Conservation (phyloP, 768 basidiomycete genomes). For the Xerocomellus intermedius region DNA sequence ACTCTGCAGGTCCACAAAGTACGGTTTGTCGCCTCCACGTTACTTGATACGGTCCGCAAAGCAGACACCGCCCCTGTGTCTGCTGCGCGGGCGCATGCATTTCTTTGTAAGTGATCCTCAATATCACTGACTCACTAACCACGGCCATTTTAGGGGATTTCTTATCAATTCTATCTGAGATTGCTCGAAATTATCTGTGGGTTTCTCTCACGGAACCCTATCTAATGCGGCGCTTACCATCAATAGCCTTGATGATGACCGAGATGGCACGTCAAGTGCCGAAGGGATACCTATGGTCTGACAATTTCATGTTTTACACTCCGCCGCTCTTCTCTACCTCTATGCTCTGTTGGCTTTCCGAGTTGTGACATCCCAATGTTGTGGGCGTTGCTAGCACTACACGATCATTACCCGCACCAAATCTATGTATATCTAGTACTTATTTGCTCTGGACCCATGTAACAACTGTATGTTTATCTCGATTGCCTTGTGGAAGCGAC, state of each 20-base stretch:
- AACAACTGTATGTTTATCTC: neutral
- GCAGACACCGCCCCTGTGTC: constrained; percentile 77
- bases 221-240: constrained; percentile 26
- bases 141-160: constrained; percentile 70
- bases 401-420: neutral
- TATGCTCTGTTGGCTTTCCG: neutral
- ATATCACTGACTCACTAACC: constrained; percentile 3
- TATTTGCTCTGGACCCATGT: neutral
- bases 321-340: neutral
- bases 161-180: constrained; percentile 85
- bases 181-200: constrained; percentile 86
- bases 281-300: constrained; percentile 46
- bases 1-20: constrained; percentile 78
- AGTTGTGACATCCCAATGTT: neutral
- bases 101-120: constrained; percentile 59
- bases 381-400: neutral
- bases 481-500: too few relatives aligned
- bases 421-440: neutral
- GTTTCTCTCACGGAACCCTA: constrained; percentile 24
- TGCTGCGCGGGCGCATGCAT: constrained; percentile 82
- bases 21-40: constrained; percentile 87
- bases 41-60: constrained; percentile 81
- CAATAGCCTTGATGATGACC: constrained; percentile 48
- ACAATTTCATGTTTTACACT: neutral
- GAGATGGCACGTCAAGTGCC: constrained; percentile 44